Evolutionary conservation across 805 yeast genomes (phyloP).

Genomic region (Starmerella davenportii): DNA sequence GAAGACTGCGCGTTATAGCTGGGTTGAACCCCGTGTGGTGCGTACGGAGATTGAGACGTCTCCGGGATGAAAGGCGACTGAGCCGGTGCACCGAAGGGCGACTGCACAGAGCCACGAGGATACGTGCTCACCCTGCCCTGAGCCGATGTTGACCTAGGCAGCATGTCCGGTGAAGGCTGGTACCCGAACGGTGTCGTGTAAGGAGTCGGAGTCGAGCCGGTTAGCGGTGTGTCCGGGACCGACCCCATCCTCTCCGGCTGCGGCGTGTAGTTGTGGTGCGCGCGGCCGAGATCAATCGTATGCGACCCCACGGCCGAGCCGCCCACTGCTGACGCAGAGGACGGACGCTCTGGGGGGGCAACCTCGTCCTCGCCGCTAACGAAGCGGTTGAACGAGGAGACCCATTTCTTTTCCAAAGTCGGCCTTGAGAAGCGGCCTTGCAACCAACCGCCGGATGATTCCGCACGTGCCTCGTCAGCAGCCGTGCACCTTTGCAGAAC

Average conservation of each 20-base stretch:
- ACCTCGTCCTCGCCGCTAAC: slow-evolving; percentile 67
- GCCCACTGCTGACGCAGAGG: not conserved
- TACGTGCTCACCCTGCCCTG: not conserved
- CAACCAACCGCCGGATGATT: slow-evolving; percentile 45
- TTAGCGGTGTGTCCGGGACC: not conserved
- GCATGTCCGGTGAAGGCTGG: not conserved
- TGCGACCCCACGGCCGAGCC: no score
- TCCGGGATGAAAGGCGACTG: no score
- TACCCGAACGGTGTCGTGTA: no score
- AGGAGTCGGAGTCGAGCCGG: not conserved
- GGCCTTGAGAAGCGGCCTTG: slow-evolving; percentile 33
- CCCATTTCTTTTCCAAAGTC: slow-evolving; percentile 65
- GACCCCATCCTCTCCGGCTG: not conserved
- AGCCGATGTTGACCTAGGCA: not conserved
- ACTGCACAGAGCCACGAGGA: not conserved
- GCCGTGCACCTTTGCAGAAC: slow-evolving; percentile 12
- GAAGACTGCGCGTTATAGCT: no score
- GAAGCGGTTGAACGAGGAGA: slow-evolving; percentile 56
- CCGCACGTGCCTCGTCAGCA: slow-evolving; percentile 15
- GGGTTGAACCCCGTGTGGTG: no score
- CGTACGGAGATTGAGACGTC: no score
- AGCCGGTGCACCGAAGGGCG: no score
- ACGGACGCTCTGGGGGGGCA: not conserved
- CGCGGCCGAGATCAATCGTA: not conserved
- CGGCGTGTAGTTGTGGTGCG: not conserved